A percentile compares a stretch with the other conserved stretches of the same genome.
phyloP scores from a whole-genome alignment of 805 yeast species.

The Wickerhamiella vanderwaltii region DNA sequence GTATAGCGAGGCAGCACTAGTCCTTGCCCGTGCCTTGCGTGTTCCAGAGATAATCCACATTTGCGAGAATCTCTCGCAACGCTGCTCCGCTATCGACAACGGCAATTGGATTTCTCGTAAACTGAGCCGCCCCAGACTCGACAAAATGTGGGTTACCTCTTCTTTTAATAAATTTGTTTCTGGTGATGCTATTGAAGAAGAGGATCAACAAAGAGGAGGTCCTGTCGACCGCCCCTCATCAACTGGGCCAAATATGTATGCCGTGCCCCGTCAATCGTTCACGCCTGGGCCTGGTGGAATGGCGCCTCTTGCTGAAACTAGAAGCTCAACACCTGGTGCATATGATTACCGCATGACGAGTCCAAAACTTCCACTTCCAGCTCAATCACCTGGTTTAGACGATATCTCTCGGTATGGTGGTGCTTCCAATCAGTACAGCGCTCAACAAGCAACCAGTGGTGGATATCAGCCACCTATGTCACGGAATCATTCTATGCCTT shows the following conservation, averaged over 20 bases:
- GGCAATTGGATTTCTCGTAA: slow-evolving; percentile 64
- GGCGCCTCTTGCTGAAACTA: slow-evolving; percentile 3
- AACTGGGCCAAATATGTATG: slow-evolving; percentile 27
- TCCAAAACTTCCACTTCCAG: background rate
- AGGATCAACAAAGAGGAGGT: background rate
- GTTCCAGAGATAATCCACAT: slow-evolving; percentile 7
- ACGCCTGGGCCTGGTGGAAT: slow-evolving; percentile 2
- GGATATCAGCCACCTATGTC: no score
- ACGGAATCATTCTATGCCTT: no score
- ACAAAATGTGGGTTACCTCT: slow-evolving; percentile 71
- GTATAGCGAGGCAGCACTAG: slow-evolving; percentile 11
- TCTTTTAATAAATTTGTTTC: slow-evolving; percentile 68
- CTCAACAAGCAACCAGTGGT: no score
- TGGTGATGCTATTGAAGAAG: slow-evolving; percentile 50
- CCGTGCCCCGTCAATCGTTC: slow-evolving; percentile 22
- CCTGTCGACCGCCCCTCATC: slow-evolving; percentile 8
- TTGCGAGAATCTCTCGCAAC: slow-evolving; percentile 11
- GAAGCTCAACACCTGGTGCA: slow-evolving; percentile 6
- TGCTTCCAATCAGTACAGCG: no score
- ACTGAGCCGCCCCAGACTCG: slow-evolving; percentile 40
- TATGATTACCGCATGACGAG: slow-evolving; percentile 3
- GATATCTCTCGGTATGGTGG: no score
- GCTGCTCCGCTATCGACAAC: slow-evolving; percentile 14
- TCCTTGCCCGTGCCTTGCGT: slow-evolving; percentile 10
- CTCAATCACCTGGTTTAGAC: no score